Evolutionary conservation across 2,329 filamentous ascomycete genomes (phyloP), one percentile per base, ranked within the genome.

Genomic region (Colletotrichum liriopes): DNA sequence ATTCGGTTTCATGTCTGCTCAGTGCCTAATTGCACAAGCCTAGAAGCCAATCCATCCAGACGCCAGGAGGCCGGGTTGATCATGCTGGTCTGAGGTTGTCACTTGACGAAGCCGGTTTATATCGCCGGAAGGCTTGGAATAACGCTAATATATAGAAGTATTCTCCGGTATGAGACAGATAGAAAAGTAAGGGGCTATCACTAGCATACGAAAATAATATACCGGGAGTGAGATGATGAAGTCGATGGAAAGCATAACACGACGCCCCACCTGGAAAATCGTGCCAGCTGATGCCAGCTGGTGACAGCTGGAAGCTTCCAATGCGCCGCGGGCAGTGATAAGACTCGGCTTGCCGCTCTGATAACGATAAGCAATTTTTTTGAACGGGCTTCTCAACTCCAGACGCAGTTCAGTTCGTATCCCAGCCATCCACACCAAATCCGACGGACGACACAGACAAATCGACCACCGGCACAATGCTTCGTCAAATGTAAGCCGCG

Each of bases 401-500:
- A 45, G 26, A 55, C 39, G 20, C 47, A 71, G 26, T 47, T 37
- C 55, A 51, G 35, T 43, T 62, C 61, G 61, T 55, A 73, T 61
- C 71, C 49, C 56, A 71, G 66, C 71, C 61, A 75, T 58, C 72
- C 64, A 54, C 51, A 73, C 56, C 64, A 71, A 63, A 52, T 64
- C 61, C 41, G 68, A 65, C 64, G 74, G 66, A 62, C 56, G 71
- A 73, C 59, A 73, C 59, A 41, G 67, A 73, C 59, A 41, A n/a
- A 65, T 66, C 66, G 41, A 71, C 61, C 59, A 62, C 51, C 59
- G 35, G 47, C 75, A 83, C 77, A 64, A 87, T 87, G 85, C 82
- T 87, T 77, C 84, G 85, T 64, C 84, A 86, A 85, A 82, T 87
- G 85, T 86, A 80, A 72, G 84, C 67, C 18, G 35, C 43, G 41